Conservation (phyloP, 2,329 filamentous ascomycete genomes). For the Rhexocercosporidium sp. region DNA sequence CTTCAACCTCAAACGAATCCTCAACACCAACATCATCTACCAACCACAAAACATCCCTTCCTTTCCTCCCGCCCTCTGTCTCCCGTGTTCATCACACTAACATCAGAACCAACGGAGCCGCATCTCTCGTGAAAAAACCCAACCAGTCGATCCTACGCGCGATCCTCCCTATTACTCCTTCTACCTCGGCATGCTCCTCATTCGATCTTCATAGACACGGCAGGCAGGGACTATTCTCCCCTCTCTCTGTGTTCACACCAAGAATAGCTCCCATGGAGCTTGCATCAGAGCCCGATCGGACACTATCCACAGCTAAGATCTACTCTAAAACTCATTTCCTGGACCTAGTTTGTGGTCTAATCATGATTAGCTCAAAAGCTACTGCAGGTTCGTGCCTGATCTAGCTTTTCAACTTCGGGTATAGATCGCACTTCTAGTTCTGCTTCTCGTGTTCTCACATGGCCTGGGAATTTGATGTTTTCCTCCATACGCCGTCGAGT, state of each 20-base stretch:
- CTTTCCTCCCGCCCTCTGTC: not conserved
- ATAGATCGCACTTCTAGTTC: not conserved
- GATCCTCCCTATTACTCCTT: not conserved
- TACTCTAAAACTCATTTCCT: conserved; percentile 1
- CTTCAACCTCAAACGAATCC: conserved; percentile 4
- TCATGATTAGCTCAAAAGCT: not conserved
- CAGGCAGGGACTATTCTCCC: not conserved
- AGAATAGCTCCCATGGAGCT: not conserved
- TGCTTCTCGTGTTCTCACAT: not conserved
- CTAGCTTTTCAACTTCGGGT: not conserved
- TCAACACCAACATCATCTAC: not conserved
- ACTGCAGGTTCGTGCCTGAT: not conserved
- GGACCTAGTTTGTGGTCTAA: not conserved
- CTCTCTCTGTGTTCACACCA: not conserved
- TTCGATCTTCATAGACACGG: not conserved
- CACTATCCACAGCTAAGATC: not conserved
- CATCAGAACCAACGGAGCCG: not conserved
- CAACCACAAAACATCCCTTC: not conserved
- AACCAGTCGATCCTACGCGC: not conserved
- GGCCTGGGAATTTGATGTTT: not conserved
- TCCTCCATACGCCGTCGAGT: not conserved
- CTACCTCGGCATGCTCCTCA: not conserved
- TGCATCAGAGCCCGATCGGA: not conserved
- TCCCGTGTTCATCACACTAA: not conserved
- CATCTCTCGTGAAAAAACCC: not conserved